These are phyloP conservation scores for Chimonanthus praecox DNA, from an alignment of 164 flowering plant species.

Conservation along the genomic window DNA sequence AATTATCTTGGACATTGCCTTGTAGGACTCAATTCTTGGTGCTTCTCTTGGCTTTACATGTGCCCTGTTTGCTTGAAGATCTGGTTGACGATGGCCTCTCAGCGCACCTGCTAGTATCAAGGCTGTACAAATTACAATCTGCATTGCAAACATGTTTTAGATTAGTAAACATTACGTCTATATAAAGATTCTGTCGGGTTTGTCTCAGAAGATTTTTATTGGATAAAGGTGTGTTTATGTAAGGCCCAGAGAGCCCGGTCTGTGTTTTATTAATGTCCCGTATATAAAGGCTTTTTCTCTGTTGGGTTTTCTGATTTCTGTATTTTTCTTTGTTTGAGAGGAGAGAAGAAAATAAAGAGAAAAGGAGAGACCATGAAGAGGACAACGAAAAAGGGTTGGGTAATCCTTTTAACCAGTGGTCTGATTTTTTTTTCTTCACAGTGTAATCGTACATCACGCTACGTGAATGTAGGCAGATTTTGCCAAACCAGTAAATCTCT, in stretches of 20 bases:
- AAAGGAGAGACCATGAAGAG: too few species aligned
- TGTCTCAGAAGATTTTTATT: too few species aligned
- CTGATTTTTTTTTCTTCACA: too few species aligned
- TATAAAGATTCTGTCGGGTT: too few species aligned
- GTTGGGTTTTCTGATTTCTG: neutral
- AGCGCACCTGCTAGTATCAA: neutral
- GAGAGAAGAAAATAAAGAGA: too few species aligned
- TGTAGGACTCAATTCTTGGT: constrained; percentile 5
- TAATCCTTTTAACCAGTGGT: too few species aligned
- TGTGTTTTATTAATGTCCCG: neutral
- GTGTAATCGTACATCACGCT: too few species aligned
- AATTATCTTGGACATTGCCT: constrained; percentile 6
- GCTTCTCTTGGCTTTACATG: neutral
- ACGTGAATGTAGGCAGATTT: too few species aligned
- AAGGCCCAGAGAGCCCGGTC: neutral
- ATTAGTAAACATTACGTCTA: neutral
- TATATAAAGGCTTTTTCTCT: neutral
- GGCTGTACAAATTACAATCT: constrained; percentile 1
- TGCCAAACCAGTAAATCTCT: too few species aligned
- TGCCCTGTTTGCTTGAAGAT: neutral
- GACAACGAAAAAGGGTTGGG: too few species aligned
- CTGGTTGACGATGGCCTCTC: neutral
- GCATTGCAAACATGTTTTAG: neutral
- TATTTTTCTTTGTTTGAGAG: too few species aligned
- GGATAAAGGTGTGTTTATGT: neutral